Evolutionary conservation across 352 stramenopile species (phyloP).

Genomic region (Phytophthora capsici): DNA sequence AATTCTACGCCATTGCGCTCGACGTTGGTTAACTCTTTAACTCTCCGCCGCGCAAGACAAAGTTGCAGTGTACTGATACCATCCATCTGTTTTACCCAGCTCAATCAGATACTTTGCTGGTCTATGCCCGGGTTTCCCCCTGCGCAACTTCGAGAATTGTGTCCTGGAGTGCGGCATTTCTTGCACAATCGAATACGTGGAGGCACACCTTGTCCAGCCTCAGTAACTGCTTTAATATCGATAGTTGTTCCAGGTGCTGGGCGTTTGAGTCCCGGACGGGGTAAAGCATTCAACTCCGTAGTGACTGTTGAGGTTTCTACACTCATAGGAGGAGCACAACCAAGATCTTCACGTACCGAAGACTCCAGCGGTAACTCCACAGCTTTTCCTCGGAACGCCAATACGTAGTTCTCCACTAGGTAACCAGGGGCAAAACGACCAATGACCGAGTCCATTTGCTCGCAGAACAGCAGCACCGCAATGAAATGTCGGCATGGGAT

Average conservation of each 20-base stretch:
- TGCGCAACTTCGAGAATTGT: slow-evolving; percentile 63
- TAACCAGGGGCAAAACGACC: slow-evolving; percentile 55
- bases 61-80: not conserved
- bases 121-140: slow-evolving; percentile 10
- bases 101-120: slow-evolving; percentile 22
- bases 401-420: slow-evolving; percentile 44
- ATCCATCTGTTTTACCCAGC: not conserved
- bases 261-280: slow-evolving; percentile 13
- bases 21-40: too few species aligned
- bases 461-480: slow-evolving; percentile 58
- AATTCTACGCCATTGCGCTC: too few species aligned
- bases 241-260: slow-evolving; percentile 9
- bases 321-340: slow-evolving; percentile 23
- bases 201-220: slow-evolving; percentile 16
- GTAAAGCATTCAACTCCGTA: not conserved
- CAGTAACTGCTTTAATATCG: not conserved
- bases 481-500: slow-evolving; percentile 72
- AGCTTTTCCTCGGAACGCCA: slow-evolving; percentile 42
- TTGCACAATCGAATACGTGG: slow-evolving; percentile 48
- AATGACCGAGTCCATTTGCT: slow-evolving; percentile 54
- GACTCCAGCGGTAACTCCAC: slow-evolving; percentile 58
- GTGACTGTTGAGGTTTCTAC: not conserved
- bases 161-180: slow-evolving; percentile 50
- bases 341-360: slow-evolving; percentile 25
- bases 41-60: not conserved